Percentiles rank a stretch among this genome's conserved stretches.
phyloP scores from a whole-genome alignment of 2,329 filamentous ascomycete species.

The Nannizziopsis barbatae region DNA sequence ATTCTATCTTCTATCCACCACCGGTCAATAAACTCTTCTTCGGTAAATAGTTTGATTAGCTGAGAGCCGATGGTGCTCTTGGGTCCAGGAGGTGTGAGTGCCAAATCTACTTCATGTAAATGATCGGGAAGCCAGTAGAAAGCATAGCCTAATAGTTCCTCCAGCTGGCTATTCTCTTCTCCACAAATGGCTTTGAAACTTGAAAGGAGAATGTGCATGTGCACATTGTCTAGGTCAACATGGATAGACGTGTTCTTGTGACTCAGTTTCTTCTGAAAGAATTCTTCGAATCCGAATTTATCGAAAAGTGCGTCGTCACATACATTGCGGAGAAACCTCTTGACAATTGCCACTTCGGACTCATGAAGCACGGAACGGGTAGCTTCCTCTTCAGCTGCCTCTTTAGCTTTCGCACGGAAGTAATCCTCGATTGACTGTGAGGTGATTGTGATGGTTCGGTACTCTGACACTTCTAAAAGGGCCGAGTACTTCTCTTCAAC shows the following conservation, averaged over 20 bases:
- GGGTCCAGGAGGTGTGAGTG: slow-evolving; percentile 16
- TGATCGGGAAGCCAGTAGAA: slow-evolving; percentile 14
- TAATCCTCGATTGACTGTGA: slow-evolving; percentile 21
- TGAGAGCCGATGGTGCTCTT: slow-evolving; percentile 18
- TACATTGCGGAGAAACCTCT: slow-evolving; percentile 20
- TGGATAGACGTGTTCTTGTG: slow-evolving; percentile 16
- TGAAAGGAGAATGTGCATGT: slow-evolving; percentile 8
- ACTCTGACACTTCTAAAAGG: slow-evolving; percentile 15
- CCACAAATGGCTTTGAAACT: slow-evolving; percentile 11
- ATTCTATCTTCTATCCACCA: slow-evolving; percentile 19
- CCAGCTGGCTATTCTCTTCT: slow-evolving; percentile 3
- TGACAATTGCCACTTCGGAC: slow-evolving; percentile 19
- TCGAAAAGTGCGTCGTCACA: slow-evolving; percentile 20
- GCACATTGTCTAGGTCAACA: slow-evolving; percentile 18
- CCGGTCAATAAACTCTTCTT: slow-evolving; percentile 15
- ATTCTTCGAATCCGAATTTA: slow-evolving; percentile 23
- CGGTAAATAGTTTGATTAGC: slow-evolving; percentile 18
- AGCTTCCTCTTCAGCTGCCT: slow-evolving; percentile 2
- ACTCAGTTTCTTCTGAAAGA: slow-evolving; percentile 19
- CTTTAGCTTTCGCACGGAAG: slow-evolving; percentile 8
- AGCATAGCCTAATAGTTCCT: slow-evolving; percentile 5
- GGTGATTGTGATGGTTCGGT: slow-evolving; percentile 13
- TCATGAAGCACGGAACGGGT: slow-evolving; percentile 16
- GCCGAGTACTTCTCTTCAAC: slow-evolving; percentile 20
- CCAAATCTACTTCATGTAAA: slow-evolving; percentile 15